Evolutionary conservation across 257 asterid species (phyloP).

Genomic region (Ilex aquifolium): DNA sequence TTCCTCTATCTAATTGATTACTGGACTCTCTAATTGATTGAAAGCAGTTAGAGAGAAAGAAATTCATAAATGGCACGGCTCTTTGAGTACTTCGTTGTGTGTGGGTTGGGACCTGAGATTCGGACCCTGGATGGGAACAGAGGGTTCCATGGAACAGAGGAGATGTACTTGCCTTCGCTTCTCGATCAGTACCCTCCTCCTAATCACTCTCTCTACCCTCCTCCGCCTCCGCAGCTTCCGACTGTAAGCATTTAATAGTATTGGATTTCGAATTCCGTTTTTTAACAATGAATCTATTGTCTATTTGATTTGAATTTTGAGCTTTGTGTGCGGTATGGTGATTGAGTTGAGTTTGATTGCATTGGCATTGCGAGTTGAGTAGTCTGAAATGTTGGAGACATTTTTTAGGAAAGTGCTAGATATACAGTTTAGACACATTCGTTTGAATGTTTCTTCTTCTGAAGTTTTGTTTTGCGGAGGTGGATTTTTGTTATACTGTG

Average conservation of each 20-base stretch:
- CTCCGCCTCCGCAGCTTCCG: slow-evolving; percentile 92
- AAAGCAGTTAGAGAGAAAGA: neutral
- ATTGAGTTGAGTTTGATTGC: too few species aligned
- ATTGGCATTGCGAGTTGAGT: too few species aligned
- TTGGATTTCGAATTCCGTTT: neutral
- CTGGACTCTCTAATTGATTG: neutral
- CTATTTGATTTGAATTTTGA: too few species aligned
- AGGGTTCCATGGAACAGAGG: slow-evolving; percentile 64
- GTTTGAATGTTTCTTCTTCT: too few species aligned
- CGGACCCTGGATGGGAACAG: slow-evolving; percentile 67
- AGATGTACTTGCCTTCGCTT: slow-evolving; percentile 63
- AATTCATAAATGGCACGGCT: slow-evolving; percentile 35
- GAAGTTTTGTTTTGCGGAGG: too few species aligned
- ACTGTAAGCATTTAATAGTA: slow-evolving; percentile 29
- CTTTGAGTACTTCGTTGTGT: slow-evolving; percentile 86
- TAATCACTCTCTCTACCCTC: slow-evolving; percentile 63
- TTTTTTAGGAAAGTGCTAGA: too few species aligned
- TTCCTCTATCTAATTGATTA: too few species aligned
- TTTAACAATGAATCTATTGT: too few species aligned
- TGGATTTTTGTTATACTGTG: too few species aligned
- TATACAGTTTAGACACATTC: too few species aligned
- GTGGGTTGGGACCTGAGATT: slow-evolving; percentile 89
- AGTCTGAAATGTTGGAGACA: too few species aligned
- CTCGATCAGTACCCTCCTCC: slow-evolving; percentile 80
- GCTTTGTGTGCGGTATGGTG: too few species aligned